Evolutionary conservation across 306 rosid genomes (phyloP).

Genomic region (Pyrus bretschneideri): DNA sequence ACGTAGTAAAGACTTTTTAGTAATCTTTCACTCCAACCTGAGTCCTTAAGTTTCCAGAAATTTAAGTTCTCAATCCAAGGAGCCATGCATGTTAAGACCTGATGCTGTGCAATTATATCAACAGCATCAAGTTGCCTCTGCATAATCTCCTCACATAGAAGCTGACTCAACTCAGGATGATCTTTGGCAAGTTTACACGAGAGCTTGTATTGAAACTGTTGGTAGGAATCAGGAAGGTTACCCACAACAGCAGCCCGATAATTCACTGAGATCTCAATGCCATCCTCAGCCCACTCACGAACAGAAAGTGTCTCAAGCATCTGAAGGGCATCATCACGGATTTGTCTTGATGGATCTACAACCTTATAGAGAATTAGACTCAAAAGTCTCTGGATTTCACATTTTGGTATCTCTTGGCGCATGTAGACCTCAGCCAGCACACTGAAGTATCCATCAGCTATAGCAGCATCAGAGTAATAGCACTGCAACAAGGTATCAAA

Average conservation of each 20-base stretch:
- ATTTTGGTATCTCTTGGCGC: slow-evolving; percentile 98
- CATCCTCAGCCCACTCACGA: slow-evolving; percentile 99
- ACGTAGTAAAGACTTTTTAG: slow-evolving; percentile 96
- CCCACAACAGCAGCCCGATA: slow-evolving; percentile 99
- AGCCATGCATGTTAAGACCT: slow-evolving; percentile 99
- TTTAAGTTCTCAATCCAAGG: slow-evolving; percentile 99
- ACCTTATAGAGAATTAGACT: slow-evolving; percentile 98
- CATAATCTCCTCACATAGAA: slow-evolving; percentile 98
- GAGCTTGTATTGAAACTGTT: slow-evolving; percentile 97
- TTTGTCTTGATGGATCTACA: slow-evolving; percentile 97
- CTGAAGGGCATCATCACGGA: slow-evolving; percentile 99
- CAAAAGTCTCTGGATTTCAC: slow-evolving; percentile 94
- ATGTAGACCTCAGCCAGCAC: slow-evolving; percentile 99
- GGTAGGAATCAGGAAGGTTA: slow-evolving; percentile 99
- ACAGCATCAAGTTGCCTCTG: slow-evolving; percentile 99
- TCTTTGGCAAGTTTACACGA: slow-evolving; percentile 99
- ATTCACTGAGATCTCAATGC: slow-evolving; percentile 87
- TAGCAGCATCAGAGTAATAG: slow-evolving; percentile 91
- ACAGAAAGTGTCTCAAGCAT: slow-evolving; percentile 99
- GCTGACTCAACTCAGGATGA: slow-evolving; percentile 98
- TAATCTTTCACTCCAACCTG: slow-evolving; percentile 93
- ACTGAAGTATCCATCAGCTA: slow-evolving; percentile 99
- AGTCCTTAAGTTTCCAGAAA: slow-evolving; percentile 96
- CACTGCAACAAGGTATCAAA: slow-evolving; percentile 46
- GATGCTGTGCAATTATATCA: slow-evolving; percentile 99